phyloP scores from a whole-genome alignment of 202 grass and related monocot species.

The Zizania palustris region DNA sequence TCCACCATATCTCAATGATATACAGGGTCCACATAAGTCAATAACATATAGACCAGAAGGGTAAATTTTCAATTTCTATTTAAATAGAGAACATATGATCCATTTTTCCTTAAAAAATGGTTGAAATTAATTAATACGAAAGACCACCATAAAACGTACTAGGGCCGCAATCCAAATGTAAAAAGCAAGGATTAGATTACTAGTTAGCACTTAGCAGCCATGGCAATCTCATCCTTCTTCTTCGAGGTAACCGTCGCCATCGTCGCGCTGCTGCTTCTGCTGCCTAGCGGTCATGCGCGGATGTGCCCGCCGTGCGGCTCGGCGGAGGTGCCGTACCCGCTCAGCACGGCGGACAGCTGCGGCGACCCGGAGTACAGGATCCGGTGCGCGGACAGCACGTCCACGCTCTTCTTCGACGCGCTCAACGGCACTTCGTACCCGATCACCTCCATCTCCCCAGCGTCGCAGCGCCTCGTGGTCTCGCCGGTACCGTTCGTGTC shows the following conservation, averaged over 20 bases:
- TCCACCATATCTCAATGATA: no score
- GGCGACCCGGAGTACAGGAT: constrained; percentile 73
- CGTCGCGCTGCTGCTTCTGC: background rate
- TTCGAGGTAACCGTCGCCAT: background rate
- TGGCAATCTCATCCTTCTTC: constrained; percentile 16
- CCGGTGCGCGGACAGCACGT: constrained; percentile 44
- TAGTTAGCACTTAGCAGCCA: background rate
- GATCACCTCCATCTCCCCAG: constrained; percentile 56
- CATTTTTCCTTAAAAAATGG: no score
- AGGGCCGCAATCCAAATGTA: background rate
- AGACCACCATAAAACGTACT: constrained; percentile 19
- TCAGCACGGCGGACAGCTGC: constrained; percentile 64
- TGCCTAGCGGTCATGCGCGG: constrained; percentile 18
- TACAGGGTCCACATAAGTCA: no score
- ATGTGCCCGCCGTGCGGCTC: constrained; percentile 64
- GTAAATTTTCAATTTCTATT: no score
- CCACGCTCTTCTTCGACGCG: constrained; percentile 64
- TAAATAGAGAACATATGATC: no score
- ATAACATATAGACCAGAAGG: no score
- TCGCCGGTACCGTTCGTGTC: constrained; percentile 45
- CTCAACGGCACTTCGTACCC: constrained; percentile 68
- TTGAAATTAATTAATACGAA: no score
- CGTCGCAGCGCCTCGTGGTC: constrained; percentile 63
- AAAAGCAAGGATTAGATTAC: background rate
- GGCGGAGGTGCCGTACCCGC: constrained; percentile 66